Percentiles rank a stretch among this genome's conserved stretches.
These are phyloP conservation scores for Exophiala sp. DNA, from an alignment of 2,329 filamentous ascomycete genomes.

Conservation along the genomic window DNA sequence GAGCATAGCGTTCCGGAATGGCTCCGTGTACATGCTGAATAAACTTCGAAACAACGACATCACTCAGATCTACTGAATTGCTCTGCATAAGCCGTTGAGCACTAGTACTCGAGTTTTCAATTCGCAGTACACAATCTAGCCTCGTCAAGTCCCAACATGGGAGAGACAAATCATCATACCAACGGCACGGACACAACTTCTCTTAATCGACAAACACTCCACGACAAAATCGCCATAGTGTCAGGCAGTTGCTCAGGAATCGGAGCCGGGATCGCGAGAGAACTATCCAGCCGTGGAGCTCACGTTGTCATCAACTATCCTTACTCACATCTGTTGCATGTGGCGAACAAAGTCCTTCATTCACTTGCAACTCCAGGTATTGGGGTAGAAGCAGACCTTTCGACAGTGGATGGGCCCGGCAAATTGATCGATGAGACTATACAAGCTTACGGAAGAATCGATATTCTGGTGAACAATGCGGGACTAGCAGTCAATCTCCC, in stretches of 20 bases:
- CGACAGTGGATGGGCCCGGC: constrained; percentile 18
- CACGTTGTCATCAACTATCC: constrained; percentile 43
- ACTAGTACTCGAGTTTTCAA: no score
- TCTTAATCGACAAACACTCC: not conserved
- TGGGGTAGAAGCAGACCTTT: constrained; percentile 41
- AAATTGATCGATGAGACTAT: constrained; percentile 22
- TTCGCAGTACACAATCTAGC: no score
- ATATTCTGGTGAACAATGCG: no score
- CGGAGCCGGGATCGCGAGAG: constrained; percentile 46
- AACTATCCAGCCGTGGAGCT: constrained; percentile 39
- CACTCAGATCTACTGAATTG: no score
- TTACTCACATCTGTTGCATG: constrained; percentile 34
- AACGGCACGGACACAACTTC: no score
- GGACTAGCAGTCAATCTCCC: constrained; percentile 34
- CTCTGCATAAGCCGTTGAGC: no score
- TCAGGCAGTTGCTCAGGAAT: constrained; percentile 51
- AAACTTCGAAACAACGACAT: no score
- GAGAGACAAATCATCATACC: no score
- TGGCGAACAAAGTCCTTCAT: constrained; percentile 35
- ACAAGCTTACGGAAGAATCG: no score
- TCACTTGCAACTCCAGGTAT: constrained; percentile 27
- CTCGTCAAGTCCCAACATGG: no score
- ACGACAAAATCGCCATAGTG: constrained; percentile 40
- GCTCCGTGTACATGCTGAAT: no score
- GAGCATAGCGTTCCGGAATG: no score